Evolutionary conservation across 2,329 filamentous ascomycete species (phyloP).

Genomic region (Fonsecaea pedrosoi): DNA sequence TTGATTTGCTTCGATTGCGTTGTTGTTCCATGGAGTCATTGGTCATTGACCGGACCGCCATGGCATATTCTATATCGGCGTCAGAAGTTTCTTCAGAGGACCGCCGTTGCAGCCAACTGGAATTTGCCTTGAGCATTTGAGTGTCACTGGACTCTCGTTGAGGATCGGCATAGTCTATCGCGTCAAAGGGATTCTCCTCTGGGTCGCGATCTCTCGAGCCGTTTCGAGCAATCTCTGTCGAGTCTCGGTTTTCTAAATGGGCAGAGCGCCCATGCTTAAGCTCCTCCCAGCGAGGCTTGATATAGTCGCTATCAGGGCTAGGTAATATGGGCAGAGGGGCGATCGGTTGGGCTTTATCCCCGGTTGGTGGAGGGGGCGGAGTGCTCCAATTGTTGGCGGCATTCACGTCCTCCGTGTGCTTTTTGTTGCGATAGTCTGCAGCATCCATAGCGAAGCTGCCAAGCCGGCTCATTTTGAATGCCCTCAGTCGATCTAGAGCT

Average conservation of each 20-base stretch:
- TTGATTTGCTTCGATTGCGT: slow-evolving; percentile 29
- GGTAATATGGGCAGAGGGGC: slow-evolving; percentile 27
- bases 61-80: slow-evolving; percentile 38
- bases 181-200: slow-evolving; percentile 36
- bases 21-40: slow-evolving; percentile 31
- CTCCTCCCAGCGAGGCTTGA: slow-evolving; percentile 30
- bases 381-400: slow-evolving; percentile 36
- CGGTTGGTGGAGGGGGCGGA: slow-evolving; percentile 31
- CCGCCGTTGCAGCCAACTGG: slow-evolving; percentile 31
- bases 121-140: slow-evolving; percentile 27
- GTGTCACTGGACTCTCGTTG: slow-evolving; percentile 36
- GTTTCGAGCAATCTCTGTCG: slow-evolving; percentile 29
- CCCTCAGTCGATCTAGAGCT: slow-evolving; percentile 46
- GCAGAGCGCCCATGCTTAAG: slow-evolving; percentile 27
- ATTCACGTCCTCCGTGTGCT: slow-evolving; percentile 34
- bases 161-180: slow-evolving; percentile 36
- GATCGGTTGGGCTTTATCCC: slow-evolving; percentile 29
- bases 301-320: slow-evolving; percentile 32
- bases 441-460: slow-evolving; percentile 40
- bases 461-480: slow-evolving; percentile 41
- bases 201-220: slow-evolving; percentile 39
- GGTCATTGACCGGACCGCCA: slow-evolving; percentile 37
- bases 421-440: slow-evolving; percentile 31
- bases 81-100: slow-evolving; percentile 37
- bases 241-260: slow-evolving; percentile 31